phyloP scores from a whole-genome alignment of 129 eudicot species.

The Lactuca saligna region DNA sequence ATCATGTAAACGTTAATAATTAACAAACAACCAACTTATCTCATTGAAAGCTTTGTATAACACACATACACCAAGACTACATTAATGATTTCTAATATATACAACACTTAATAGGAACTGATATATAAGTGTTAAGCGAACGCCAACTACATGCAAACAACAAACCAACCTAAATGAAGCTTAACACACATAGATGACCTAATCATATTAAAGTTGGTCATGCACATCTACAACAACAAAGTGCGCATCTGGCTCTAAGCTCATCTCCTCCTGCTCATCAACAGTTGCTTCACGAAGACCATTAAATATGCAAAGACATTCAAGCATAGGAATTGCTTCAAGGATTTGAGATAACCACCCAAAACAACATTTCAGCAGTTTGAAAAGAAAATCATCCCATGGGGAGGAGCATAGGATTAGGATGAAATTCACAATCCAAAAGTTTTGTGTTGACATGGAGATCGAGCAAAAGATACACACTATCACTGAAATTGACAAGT shows the following conservation, averaged over 20 bases:
- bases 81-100: too few species aligned
- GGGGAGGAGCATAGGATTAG: neutral
- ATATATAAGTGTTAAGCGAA: too few species aligned
- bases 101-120: too few species aligned
- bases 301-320: constrained; percentile 2
- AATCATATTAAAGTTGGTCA: too few species aligned
- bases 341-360: constrained; percentile 18
- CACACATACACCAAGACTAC: too few species aligned
- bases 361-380: neutral
- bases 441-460: constrained; percentile 11
- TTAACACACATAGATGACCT: too few species aligned
- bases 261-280: neutral
- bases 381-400: constrained; percentile 12
- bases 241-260: neutral
- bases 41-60: too few species aligned
- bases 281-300: neutral
- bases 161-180: too few species aligned
- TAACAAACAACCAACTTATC: too few species aligned
- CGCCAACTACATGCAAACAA: too few species aligned
- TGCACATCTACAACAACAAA: too few species aligned
- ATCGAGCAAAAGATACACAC: constrained; percentile 9
- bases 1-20: too few species aligned
- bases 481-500: constrained; percentile 2
- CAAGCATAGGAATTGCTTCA: neutral
- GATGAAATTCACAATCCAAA: neutral